phyloP scores from a whole-genome alignment of 352 stramenopile genomes.

The Phytophthora quininea region DNA sequence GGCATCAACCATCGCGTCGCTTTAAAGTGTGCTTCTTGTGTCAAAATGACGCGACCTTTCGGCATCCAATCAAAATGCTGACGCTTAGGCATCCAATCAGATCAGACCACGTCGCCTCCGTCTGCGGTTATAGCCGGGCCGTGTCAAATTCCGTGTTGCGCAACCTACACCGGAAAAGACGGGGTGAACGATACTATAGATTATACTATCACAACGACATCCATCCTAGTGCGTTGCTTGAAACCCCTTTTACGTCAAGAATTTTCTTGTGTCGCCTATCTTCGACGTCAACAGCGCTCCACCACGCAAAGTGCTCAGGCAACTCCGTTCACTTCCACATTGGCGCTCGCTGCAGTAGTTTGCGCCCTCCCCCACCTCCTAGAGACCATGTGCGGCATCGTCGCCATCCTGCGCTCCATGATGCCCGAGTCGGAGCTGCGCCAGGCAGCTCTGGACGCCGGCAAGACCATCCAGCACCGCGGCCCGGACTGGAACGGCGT shows the following conservation, averaged over 20 bases:
- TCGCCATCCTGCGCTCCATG: conserved; percentile 97
- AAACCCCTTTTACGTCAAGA: conserved; percentile 7
- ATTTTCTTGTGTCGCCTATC: conserved; percentile 45
- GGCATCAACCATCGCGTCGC: conserved; percentile 6
- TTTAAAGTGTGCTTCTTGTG: conserved; percentile 6
- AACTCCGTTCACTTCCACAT: conserved; percentile 21
- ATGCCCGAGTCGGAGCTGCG: conserved; percentile 93
- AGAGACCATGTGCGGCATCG: conserved; percentile 96
- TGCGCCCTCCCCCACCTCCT: neutral
- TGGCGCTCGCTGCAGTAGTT: conserved; percentile 5
- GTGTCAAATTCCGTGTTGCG: neutral
- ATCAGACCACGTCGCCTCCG: too few relatives aligned
- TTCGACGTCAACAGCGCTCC: too few relatives aligned
- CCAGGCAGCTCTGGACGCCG: conserved; percentile 93
- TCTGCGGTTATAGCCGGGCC: too few relatives aligned
- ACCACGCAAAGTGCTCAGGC: too few relatives aligned
- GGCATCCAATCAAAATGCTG: conserved; percentile 7
- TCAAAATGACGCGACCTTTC: neutral
- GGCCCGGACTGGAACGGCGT: conserved; percentile 97
- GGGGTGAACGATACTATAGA: too few relatives aligned
- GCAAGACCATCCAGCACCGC: conserved; percentile 95
- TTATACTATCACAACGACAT: too few relatives aligned
- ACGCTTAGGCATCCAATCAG: too few relatives aligned
- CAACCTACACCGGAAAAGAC: neutral
- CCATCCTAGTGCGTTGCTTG: too few relatives aligned